These are phyloP conservation scores for Alternaria consortialis DNA, from an alignment of 2,329 filamentous ascomycete species.

Conservation along the genomic window DNA sequence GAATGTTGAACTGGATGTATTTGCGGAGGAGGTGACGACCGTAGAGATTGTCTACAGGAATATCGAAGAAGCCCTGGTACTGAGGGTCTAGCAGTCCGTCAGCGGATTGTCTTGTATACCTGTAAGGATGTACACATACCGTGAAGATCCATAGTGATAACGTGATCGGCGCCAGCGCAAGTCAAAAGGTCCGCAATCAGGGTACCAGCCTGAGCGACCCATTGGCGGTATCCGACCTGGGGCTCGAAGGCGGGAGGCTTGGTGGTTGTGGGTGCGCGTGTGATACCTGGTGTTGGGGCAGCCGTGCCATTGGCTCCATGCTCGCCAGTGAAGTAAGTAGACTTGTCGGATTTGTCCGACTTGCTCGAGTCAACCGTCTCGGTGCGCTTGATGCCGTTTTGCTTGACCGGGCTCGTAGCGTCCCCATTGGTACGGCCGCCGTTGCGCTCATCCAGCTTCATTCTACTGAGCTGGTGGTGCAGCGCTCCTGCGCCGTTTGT, in stretches of 20 bases:
- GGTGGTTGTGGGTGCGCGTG: constrained; percentile 44
- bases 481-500: constrained; percentile 74
- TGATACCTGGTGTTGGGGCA: constrained; percentile 22
- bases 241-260: constrained; percentile 72
- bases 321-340: constrained; percentile 27
- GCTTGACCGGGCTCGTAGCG: constrained; percentile 39
- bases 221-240: constrained; percentile 95
- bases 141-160: constrained; percentile 92
- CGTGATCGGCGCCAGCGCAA: constrained; percentile 93
- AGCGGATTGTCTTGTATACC: constrained; percentile 3
- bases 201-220: constrained; percentile 97
- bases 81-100: constrained; percentile 76
- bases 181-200: constrained; percentile 93
- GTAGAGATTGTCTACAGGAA: constrained; percentile 97
- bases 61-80: constrained; percentile 99
- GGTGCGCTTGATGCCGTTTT: constrained; percentile 38
- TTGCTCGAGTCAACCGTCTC: constrained; percentile 46
- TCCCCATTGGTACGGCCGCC: constrained; percentile 36
- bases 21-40: constrained; percentile 76
- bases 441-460: constrained; percentile 67
- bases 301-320: constrained; percentile 38
- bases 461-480: constrained; percentile 76
- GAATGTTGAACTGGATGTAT: constrained; percentile 80
- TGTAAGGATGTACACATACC: constrained; percentile 20
- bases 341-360: constrained; percentile 39